Evolutionary conservation across 306 rosid species (phyloP).

Genomic region (Canavalia ensiformis): DNA sequence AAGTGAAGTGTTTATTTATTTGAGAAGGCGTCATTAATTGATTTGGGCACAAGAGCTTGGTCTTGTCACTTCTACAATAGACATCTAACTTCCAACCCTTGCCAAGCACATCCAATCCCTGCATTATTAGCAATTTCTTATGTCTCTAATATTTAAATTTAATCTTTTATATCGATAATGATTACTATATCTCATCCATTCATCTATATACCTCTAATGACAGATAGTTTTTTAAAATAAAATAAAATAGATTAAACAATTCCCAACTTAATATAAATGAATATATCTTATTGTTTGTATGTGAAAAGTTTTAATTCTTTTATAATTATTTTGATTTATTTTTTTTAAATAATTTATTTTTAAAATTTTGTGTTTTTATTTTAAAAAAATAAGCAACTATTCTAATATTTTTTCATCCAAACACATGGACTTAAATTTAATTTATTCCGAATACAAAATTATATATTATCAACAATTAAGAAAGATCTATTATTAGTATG

Average conservation of each 20-base stretch:
- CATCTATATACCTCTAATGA: too few relatives aligned
- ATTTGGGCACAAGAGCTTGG: conserved; percentile 13
- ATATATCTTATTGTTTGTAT: too few relatives aligned
- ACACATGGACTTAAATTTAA: neutral
- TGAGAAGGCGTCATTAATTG: neutral
- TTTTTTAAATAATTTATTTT: too few relatives aligned
- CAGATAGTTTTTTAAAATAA: too few relatives aligned
- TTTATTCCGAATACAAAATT: neutral
- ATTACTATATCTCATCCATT: too few relatives aligned
- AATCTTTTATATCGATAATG: neutral
- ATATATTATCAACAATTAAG: neutral
- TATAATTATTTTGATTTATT: too few relatives aligned
- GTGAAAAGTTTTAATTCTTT: too few relatives aligned
- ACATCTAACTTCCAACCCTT: neutral
- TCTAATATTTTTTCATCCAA: too few relatives aligned
- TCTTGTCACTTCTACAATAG: neutral
- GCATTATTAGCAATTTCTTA: neutral
- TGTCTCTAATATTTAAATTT: conserved; percentile 16
- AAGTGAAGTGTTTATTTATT: neutral
- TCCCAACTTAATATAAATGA: too few relatives aligned
- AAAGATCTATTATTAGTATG: neutral
- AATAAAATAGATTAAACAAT: too few relatives aligned
- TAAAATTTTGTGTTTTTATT: too few relatives aligned
- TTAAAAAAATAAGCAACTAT: too few relatives aligned
- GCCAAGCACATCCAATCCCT: neutral